Evolutionary conservation across 2,329 filamentous ascomycete genomes (phyloP), one percentile per base, ranked within the genome.

Genomic region (Phialocephala sp.): DNA sequence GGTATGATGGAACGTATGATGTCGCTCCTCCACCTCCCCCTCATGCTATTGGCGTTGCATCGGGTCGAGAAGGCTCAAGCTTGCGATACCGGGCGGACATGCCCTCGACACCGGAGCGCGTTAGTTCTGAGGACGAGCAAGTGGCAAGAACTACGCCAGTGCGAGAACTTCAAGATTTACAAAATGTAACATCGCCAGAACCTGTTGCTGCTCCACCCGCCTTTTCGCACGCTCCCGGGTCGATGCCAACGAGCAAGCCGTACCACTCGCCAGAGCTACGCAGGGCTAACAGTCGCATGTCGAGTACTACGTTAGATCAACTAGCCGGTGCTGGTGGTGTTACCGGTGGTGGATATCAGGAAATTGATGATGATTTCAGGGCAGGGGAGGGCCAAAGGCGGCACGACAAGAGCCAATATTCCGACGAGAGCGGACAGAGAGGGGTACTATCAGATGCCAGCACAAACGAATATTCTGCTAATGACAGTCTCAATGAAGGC

Each of bases 211-310:
- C 84, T 6, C 94, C 94, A 0, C 94, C 94, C 2, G 88, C 87
- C 12, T 94, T 97, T 76, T 85, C 88, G 57, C 92, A 97, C 77
- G 84, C 85, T 43, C 87, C 93, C 14, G 87, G 90, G 66, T 85
- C 90, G 60, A 85, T 87, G 58, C 93, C 93, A 5, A 82, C 83
- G 1, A 88, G 85, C 66, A 87, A 87, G 68, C 91, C 91, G 0
- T 88, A 91, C 71, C 87, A 92, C 65, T 89, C 92, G 36, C 87
- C 91, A 15, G 92, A 95, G 75, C 83, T 94, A 72, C 89, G 91
- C 68, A 89, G 89, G 69, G 92, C 91, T 60, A 95, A 93, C 72
- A 93, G 90, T 71, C 89, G 93, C 24, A 89, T 98, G 76, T 97
- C 95, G 32, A 86, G 84, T 71, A 89, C 88, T 0, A 98, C 94